These are phyloP conservation scores for Fusarium sp. DNA, from an alignment of 2,329 filamentous ascomycete species.

Conservation along the genomic window DNA sequence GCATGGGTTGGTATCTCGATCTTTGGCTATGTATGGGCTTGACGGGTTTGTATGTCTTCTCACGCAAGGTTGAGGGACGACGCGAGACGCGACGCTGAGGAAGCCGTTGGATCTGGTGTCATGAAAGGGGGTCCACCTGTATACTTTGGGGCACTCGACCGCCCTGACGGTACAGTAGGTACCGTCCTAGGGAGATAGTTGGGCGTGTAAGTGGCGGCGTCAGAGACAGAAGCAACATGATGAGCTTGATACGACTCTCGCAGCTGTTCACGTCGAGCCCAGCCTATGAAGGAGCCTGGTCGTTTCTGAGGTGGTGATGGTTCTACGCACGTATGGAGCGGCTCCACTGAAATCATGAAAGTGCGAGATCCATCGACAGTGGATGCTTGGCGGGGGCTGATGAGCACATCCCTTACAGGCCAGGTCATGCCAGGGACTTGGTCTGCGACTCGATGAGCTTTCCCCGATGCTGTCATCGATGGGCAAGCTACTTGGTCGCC, in stretches of 20 bases:
- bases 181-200: too few species aligned
- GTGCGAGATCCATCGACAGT: constrained; percentile 32
- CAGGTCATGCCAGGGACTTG: background rate
- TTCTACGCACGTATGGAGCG: background rate
- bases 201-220: too few species aligned
- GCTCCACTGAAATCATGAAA: constrained; percentile 28
- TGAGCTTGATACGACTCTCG: too few species aligned
- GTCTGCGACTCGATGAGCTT: background rate
- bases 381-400: constrained; percentile 7
- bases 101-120: background rate
- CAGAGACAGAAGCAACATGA: too few species aligned
- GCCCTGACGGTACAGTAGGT: too few species aligned
- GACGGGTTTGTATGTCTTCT: background rate
- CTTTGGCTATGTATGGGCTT: background rate
- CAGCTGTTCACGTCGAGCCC: background rate
- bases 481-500: constrained; percentile 9
- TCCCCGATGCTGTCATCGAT: constrained; percentile 40
- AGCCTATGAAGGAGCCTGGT: background rate
- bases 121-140: background rate
- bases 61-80: background rate
- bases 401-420: constrained; percentile 31
- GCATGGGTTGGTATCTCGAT: constrained; percentile 39
- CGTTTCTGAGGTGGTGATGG: too few species aligned
- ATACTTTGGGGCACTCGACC: background rate
- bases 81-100: too few species aligned